Evolutionary conservation across 2,329 filamentous ascomycete species (phyloP), one percentile per base, ranked within the genome.

Genomic region (Neopestalotiopsis sp.): DNA sequence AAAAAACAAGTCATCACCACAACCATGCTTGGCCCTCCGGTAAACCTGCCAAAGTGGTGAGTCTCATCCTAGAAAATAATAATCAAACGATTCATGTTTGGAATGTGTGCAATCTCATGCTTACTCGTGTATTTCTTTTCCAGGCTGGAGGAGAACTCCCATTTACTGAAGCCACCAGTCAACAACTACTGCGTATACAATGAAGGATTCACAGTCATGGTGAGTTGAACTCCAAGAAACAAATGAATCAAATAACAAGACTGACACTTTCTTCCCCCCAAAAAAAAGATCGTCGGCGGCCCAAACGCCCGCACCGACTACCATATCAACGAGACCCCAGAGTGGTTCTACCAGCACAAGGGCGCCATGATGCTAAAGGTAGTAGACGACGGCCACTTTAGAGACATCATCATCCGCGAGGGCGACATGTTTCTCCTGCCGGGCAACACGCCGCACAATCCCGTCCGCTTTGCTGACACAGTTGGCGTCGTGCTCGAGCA

Each of bases 141-240:
- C 71, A 98, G 95, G 95, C 91, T 99, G 56, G 88, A 94, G 76
- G 89, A 95, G 79, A 98, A 98, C 82, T 92, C 92, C 0, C 95
- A 98, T 79, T 91, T 98, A 71, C 89, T 98, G 69, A 90, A 97
- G 80, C 96, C 96, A 0, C 96, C 96, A 1, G 91, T 98, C 77
- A 98, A 98, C 84, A 98, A 98, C 84, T 97, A 96, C 85, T 98
- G 95, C 83, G 94, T 98, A 76, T 97, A 97, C 84, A 92, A 97
- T 79, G 88, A 92, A 67, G 88, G 89, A 76, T 89, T 95, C 70
- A 94, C 92, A 57, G 92, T 96, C 78, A 96, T 96, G 93, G 91
- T 91, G 76, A 65, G 76, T 73, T 38, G 6, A 10, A 10, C 34
- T 28, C 24, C 4, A 20, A 7, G 2, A 53, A 9, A n/a, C 4